A percentile compares a stretch with the other conserved stretches of the same genome.
Conservation (phyloP, 345 rosid genomes). For the Eutrema heterophyllum region DNA sequence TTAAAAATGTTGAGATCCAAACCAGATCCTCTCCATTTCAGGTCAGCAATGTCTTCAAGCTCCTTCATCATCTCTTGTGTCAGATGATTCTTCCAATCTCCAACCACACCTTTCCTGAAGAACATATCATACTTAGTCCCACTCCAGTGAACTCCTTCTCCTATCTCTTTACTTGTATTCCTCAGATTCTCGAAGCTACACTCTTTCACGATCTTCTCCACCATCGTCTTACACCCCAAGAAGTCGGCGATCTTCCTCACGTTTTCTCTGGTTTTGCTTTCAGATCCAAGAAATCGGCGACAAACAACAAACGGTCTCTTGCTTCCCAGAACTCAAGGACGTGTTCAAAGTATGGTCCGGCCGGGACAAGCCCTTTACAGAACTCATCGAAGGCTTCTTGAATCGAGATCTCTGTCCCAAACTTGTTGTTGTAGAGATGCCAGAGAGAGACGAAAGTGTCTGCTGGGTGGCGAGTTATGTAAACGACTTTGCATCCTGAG, state of each 20-base stretch:
- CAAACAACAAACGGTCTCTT: conserved; percentile 27
- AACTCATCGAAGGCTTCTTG: conserved; percentile 34
- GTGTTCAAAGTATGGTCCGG: conserved; percentile 40
- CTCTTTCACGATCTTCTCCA: conserved; percentile 23
- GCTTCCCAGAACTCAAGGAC: conserved; percentile 36
- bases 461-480: conserved; percentile 31
- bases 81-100: conserved; percentile 41
- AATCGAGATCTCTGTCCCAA: conserved; percentile 20
- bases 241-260: conserved; percentile 35
- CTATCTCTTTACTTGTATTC: conserved; percentile 27
- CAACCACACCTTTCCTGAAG: conserved; percentile 41
- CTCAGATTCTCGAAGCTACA: conserved; percentile 40
- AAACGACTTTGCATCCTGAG: conserved; percentile 23
- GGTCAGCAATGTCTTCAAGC: conserved; percentile 25
- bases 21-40: conserved; percentile 24
- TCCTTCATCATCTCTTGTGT: conserved; percentile 33
- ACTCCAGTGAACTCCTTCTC: conserved; percentile 20
- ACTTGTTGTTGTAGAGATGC: conserved; percentile 27
- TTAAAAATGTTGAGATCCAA: conserved; percentile 29
- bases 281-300: conserved; percentile 39
- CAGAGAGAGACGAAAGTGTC: conserved; percentile 34
- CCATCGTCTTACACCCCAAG: conserved; percentile 32
- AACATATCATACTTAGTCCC: conserved; percentile 17
- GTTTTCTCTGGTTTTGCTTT: conserved; percentile 16
- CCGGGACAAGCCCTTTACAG: conserved; percentile 27